Base-by-base conservation (phyloP, 768 basidiomycete genomes). In the Tylopilus balloui region DNA sequence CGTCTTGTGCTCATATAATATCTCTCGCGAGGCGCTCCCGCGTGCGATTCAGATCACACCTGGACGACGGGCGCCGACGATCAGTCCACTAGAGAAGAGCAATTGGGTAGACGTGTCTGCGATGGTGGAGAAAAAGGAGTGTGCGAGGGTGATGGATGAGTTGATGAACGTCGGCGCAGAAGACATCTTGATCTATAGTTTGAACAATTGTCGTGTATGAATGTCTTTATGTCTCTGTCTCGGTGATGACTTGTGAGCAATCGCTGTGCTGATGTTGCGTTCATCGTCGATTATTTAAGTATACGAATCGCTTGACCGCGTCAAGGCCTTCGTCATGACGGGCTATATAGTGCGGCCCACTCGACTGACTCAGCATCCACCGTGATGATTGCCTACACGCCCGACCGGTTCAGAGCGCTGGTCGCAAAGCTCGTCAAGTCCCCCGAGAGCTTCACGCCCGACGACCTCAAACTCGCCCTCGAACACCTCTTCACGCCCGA, bases 161-260 rank as follows among this genome's bases (percentile, higher is more conserved):
- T 71, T 99, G 39, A 83, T 85, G 53, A 77, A 71, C 45, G 76
- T 83, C 32, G 96, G 96, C 14, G 95, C 96, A 3, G 81, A 91
- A 67, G 96, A 99, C 63, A 78, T 98, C 39, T 69, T 98, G 56
- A 81, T 94, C 45, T 88, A 95, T 64, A 88, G 83, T 53, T 69
- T 99, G 56, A 85, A 92, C 65, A 97, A 98, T 67, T 98, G 94
- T 74, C 80, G 93, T 67, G 94, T 97, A 25, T 91, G 40, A 55
- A 15, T 32, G 15, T 11, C 13, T n/a, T 15, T 9, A 15, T n/a
- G 14, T 45, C 14, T 20, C 31, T 15, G 19, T 17, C 42, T 9
- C 34, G 20, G 32, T 23, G 48, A 48, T 48, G 29, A 17, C 27
- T 27, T n/a, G n/a, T n/a, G n/a, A n/a, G n/a, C n/a, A n/a, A n/a